Base-by-base conservation (phyloP, 495 filamentous ascomycete species). In the Podospora sp. region DNA sequence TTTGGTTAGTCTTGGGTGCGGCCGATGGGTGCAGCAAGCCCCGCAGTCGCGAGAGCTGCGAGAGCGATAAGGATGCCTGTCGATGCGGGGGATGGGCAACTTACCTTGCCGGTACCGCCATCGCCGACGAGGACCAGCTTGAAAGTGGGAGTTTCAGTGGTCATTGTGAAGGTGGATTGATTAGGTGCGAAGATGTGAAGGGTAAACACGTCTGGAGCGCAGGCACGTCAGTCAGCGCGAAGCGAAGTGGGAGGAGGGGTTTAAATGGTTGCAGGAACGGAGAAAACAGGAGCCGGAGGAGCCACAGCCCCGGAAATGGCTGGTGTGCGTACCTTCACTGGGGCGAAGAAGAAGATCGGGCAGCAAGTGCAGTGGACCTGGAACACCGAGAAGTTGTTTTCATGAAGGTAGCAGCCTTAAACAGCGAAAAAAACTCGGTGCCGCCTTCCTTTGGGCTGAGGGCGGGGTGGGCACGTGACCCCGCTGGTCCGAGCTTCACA, bases 41-140 rank as follows among this genome's bases (percentile, higher is more conserved):
- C 74, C 72, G 71, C 65, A 75, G 70, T 74, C 60, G 62, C 20
- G 0, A 40, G 26, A 46, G 63, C 24, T 64, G 26, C 64, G 26
- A 49, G 25, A 29, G 68, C 46, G 66, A 76, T 62, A 70, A 61
- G 46, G 50, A 46, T n/a, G 18, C n/a, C 52, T 14, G 35, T 21
- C 24, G 49, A 29, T 9, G 14, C 46, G 50, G 26, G 0, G n/a
- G 7, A 35, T 16, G 63, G 46, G 24, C 57, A 71, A 85, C 78
- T 73, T 83, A 96, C 96, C 93, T 99, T 99, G 83, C 96, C 96
- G 78, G 96, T 99, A 86, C 96, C 96, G 85, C 96, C 96, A 82
- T 99, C 96, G 80, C 96, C 96, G 77, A 99, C 96, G 77, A 99
- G 93, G 73, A 99, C 96, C 76, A 99, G 91, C 92, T 99, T 99